phyloP scores from a whole-genome alignment of 2,329 filamentous ascomycete species.

The Neopestalotiopsis rosae region DNA sequence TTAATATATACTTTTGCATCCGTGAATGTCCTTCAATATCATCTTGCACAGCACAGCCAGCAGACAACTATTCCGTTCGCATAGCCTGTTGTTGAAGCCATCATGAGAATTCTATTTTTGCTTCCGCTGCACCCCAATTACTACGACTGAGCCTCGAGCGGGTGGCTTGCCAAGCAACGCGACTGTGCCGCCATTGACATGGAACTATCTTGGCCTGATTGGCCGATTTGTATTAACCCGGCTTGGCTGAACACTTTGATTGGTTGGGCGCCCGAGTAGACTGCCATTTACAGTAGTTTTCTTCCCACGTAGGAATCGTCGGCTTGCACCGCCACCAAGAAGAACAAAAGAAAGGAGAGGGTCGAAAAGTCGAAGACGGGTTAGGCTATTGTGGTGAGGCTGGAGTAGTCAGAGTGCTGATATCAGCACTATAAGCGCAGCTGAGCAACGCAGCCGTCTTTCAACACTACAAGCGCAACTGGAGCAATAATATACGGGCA shows the following conservation, averaged over 20 bases:
- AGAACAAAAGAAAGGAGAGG: not conserved
- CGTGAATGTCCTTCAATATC: not conserved
- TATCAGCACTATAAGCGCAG: slow-evolving; percentile 9
- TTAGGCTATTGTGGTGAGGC: not conserved
- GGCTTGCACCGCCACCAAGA: not conserved
- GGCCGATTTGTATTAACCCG: not conserved
- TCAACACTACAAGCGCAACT: not conserved
- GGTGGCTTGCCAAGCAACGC: not conserved
- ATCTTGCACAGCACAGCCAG: not conserved
- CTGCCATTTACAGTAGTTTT: slow-evolving; percentile 1
- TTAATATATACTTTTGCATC: slow-evolving; percentile 8
- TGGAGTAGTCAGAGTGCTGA: not conserved
- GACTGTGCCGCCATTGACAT: not conserved
- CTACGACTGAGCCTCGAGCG: not conserved
- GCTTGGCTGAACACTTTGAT: not conserved
- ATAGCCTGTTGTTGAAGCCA: not conserved
- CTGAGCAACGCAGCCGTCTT: not conserved
- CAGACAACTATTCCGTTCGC: not conserved
- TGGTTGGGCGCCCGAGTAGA: not conserved
- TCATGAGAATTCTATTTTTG: slow-evolving; percentile 10
- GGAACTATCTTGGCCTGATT: not conserved
- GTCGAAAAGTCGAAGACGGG: not conserved
- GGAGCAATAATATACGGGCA: not conserved
- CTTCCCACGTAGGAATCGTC: not conserved
- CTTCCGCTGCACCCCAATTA: not conserved